A percentile compares a stretch with the other conserved stretches of the same genome.
These are phyloP conservation scores for Pyrus bretschneideri DNA, from an alignment of 306 rosid genomes.

Conservation along the genomic window DNA sequence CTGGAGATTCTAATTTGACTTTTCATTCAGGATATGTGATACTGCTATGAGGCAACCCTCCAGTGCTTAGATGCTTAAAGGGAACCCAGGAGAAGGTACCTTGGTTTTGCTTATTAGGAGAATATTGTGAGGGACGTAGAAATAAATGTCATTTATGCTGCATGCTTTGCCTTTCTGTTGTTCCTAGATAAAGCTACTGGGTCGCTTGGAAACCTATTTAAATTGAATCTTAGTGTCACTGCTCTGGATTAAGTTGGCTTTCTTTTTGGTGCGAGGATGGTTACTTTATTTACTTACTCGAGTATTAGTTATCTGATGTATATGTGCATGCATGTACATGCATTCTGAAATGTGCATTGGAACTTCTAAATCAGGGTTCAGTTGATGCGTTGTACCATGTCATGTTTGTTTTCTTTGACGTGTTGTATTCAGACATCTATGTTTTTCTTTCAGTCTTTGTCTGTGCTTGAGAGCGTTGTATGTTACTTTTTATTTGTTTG, in stretches of 20 bases:
- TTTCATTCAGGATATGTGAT: constrained; percentile 90
- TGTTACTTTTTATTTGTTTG: neutral
- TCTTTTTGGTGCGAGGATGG: neutral
- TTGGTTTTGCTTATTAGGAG: constrained; percentile 84
- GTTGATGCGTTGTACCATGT: neutral
- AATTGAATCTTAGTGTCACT: neutral
- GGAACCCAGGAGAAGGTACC: constrained; percentile 99
- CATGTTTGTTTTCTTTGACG: neutral
- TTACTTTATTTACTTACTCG: neutral
- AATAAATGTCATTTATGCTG: constrained; percentile 23
- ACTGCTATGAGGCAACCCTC: constrained; percentile 84
- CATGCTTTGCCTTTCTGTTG: constrained; percentile 2
- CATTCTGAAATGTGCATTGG: constrained; percentile 5
- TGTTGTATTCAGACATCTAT: neutral
- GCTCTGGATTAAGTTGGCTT: neutral
- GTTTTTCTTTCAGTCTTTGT: neutral
- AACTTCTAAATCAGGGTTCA: neutral
- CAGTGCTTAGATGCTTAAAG: constrained; percentile 80
- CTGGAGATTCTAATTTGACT: constrained; percentile 72
- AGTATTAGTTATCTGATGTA: neutral
- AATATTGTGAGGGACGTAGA: constrained; percentile 44
- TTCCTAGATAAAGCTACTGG: neutral
- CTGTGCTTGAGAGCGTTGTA: neutral
- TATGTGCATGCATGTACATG: neutral
- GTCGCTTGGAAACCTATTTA: neutral